Conservation (phyloP, 768 basidiomycete species). For the Pisolithus sp. region DNA sequence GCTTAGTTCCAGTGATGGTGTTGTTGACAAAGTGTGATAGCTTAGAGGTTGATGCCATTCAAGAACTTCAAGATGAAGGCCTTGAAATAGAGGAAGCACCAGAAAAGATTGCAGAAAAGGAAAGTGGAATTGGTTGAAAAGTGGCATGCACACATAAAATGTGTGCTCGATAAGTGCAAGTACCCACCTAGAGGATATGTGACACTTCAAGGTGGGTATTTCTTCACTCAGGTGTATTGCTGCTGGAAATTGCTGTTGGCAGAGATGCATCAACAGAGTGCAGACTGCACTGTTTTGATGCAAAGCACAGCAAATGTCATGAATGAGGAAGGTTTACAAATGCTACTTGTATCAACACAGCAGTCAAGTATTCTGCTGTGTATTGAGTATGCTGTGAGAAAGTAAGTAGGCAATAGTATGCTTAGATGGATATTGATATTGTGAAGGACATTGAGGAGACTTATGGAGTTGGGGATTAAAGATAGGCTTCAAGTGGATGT, state of each 20-base stretch:
- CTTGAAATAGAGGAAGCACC: slow-evolving; percentile 5
- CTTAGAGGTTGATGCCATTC: slow-evolving; percentile 15
- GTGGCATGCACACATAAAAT: neutral
- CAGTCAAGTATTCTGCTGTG: neutral
- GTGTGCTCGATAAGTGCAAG: neutral
- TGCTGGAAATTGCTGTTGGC: neutral
- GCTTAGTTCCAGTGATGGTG: slow-evolving; percentile 32
- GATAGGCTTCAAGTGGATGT: too few species aligned
- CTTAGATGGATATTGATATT: too few species aligned
- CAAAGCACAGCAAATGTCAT: neutral
- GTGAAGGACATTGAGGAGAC: too few species aligned
- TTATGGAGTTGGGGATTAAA: too few species aligned
- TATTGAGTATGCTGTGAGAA: neutral
- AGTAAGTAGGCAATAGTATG: too few species aligned
- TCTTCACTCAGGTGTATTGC: too few species aligned
- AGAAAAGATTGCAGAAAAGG: slow-evolving; percentile 8
- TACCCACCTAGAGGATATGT: neutral
- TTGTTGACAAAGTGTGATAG: slow-evolving; percentile 38
- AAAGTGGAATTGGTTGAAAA: neutral
- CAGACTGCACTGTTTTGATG: neutral
- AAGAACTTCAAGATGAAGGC: slow-evolving; percentile 7
- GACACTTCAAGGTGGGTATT: neutral
- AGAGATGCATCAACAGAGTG: neutral
- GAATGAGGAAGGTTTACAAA: neutral
- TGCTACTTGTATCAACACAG: neutral